A percentile compares a stretch with the other conserved stretches of the same genome.
phyloP scores from a whole-genome alignment of 306 rosid species.

The Ceratonia siliqua region DNA sequence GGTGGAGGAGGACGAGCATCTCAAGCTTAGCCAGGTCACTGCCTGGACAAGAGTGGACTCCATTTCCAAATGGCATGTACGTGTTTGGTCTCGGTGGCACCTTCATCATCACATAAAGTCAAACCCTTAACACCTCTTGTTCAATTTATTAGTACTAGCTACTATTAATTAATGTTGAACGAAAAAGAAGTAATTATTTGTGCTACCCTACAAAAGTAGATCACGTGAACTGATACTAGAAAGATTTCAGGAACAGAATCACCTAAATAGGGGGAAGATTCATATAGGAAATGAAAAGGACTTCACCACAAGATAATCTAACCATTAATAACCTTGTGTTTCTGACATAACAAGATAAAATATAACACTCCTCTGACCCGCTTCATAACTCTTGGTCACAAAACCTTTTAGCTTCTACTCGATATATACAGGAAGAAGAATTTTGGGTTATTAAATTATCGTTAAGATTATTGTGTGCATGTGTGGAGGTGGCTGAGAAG shows the following conservation, averaged over 20 bases:
- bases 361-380: background rate
- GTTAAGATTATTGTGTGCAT: background rate
- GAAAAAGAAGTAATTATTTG: background rate
- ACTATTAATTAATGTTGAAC: background rate
- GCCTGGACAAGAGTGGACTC: conserved; percentile 97
- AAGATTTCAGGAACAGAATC: conserved; percentile 32
- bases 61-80: conserved; percentile 90
- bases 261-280: conserved; percentile 37
- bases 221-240: conserved; percentile 62
- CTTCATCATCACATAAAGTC: conserved; percentile 53
- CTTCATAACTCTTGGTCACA: background rate
- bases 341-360: conserved; percentile 41
- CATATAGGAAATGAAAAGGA: conserved; percentile 53
- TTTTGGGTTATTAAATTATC: background rate
- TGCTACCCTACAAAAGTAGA: conserved; percentile 46
- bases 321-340: conserved; percentile 54
- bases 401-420: background rate
- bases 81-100: conserved; percentile 88
- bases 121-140: conserved; percentile 5
- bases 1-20: conserved; percentile 80
- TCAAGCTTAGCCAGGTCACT: conserved; percentile 96
- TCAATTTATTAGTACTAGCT: conserved; percentile 7
- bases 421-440: background rate
- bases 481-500: background rate
- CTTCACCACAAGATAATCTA: conserved; percentile 37